A percentile compares a stretch with the other conserved stretches of the same genome.
Conservation (phyloP, 1,139 yeast genomes). For the Sugiyamaella xylanicola region DNA sequence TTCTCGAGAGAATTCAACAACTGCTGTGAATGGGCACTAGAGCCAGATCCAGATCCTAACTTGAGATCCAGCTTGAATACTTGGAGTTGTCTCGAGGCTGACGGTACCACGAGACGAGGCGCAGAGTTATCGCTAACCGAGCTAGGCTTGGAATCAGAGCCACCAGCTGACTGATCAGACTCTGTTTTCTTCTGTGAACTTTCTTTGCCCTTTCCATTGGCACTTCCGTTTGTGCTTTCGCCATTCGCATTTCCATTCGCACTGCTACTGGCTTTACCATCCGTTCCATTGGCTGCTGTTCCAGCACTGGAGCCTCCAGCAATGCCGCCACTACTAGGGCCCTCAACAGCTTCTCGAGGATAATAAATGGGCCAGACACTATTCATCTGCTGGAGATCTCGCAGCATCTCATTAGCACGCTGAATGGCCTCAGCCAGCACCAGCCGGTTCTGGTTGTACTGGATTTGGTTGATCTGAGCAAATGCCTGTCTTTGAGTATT, state of each 20-base stretch:
- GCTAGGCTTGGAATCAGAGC: no score
- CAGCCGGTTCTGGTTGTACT: constrained; percentile 66
- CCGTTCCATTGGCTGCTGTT: neutral
- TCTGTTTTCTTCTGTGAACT: constrained; percentile 7
- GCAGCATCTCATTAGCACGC: constrained; percentile 55
- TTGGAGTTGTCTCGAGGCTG: constrained; percentile 46
- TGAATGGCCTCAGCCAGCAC: constrained; percentile 65
- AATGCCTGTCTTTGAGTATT: constrained; percentile 31
- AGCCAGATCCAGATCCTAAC: constrained; percentile 47
- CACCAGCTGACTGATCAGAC: no score
- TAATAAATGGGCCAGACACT: constrained; percentile 64
- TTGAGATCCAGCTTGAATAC: constrained; percentile 66
- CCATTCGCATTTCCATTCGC: neutral
- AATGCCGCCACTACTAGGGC: neutral
- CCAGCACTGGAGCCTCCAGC: neutral
- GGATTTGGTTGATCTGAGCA: constrained; percentile 62
- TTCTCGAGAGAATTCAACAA: constrained; percentile 61
- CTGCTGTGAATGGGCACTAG: constrained; percentile 36
- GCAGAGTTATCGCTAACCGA: constrained; percentile 15
- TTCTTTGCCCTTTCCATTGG: no score
- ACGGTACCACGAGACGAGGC: constrained; percentile 30
- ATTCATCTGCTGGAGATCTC: constrained; percentile 59
- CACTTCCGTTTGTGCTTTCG: neutral
- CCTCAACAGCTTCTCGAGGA: constrained; percentile 49
- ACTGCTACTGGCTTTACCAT: constrained; percentile 14